Conservation (phyloP, 116 monocot species). For the Thalassia testudinum region DNA sequence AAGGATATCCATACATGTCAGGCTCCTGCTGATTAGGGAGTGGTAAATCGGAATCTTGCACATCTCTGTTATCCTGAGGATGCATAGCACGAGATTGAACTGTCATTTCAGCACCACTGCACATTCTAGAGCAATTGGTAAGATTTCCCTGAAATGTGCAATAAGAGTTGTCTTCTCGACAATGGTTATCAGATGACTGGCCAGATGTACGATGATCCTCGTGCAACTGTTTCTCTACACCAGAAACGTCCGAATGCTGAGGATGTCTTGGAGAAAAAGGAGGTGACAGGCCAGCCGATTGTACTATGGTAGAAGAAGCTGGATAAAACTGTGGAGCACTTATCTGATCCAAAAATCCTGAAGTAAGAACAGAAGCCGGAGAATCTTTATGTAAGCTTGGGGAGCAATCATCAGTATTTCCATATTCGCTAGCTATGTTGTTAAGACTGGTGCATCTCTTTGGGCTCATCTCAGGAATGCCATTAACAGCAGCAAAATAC, state of each 20-base stretch:
- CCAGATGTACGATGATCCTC: conserved; percentile 23
- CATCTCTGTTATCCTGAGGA: conserved; percentile 16
- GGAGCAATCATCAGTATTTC: conserved; percentile 23
- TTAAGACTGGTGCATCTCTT: conserved; percentile 37
- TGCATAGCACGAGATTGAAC: conserved; percentile 3
- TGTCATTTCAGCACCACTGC: conserved; percentile 12
- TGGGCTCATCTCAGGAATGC: conserved; percentile 42
- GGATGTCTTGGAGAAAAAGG: conserved; percentile 31
- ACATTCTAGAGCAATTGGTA: conserved; percentile 11
- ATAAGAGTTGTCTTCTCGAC: conserved; percentile 11
- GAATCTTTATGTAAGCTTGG: conserved; percentile 29
- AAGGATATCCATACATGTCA: conserved; percentile 20
- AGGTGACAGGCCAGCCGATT: conserved; percentile 14
- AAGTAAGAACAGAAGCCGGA: conserved; percentile 8
- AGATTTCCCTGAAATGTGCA: conserved; percentile 6
- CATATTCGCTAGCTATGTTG: conserved; percentile 29
- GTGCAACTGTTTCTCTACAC: conserved; percentile 13
- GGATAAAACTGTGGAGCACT: conserved; percentile 15
- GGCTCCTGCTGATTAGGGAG: conserved; percentile 18
- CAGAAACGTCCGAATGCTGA: conserved; percentile 10
- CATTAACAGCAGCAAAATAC: conserved; percentile 81
- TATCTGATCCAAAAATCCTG: conserved; percentile 14
- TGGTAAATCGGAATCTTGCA: conserved; percentile 11
- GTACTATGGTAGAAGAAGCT: conserved; percentile 6
- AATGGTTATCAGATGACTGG: conserved; percentile 15